These are phyloP conservation scores for Juglanconis sp. DNA, from an alignment of 2,329 filamentous ascomycete genomes.

Conservation along the genomic window DNA sequence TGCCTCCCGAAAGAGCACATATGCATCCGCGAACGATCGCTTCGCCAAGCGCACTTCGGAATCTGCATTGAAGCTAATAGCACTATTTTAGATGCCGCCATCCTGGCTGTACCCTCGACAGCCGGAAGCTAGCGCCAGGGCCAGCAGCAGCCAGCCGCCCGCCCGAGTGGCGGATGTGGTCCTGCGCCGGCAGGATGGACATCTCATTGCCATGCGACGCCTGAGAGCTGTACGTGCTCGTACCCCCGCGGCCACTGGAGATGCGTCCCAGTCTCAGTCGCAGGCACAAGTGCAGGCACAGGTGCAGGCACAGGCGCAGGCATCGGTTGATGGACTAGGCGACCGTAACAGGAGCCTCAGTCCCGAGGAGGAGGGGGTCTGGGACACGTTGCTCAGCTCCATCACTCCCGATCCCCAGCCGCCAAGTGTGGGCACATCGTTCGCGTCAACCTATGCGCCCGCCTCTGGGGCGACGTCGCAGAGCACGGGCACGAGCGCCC, in stretches of 20 bases:
- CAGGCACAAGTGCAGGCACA: constrained; percentile 1
- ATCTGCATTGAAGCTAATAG: constrained; percentile 7
- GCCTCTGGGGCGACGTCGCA: constrained; percentile 44
- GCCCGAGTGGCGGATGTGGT: not conserved
- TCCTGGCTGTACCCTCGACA: not conserved
- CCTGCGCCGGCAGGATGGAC: constrained; percentile 3
- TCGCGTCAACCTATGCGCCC: constrained; percentile 62
- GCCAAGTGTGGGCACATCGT: constrained; percentile 79
- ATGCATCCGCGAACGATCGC: not conserved
- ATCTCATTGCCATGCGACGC: constrained; percentile 4
- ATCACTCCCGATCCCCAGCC: constrained; percentile 78
- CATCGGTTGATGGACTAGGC: constrained; percentile 62
- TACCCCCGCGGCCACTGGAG: not conserved
- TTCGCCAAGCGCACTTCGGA: not conserved
- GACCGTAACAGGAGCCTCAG: constrained; percentile 83
- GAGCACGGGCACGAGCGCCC: constrained; percentile 31
- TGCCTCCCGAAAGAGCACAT: not conserved
- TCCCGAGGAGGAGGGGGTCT: constrained; percentile 62
- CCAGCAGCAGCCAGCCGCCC: not conserved
- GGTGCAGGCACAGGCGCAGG: constrained; percentile 2
- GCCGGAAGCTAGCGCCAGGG: not conserved
- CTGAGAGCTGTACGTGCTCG: constrained; percentile 6
- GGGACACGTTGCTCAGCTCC: constrained; percentile 78
- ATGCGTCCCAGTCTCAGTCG: not conserved
- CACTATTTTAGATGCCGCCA: constrained; percentile 1